Percentiles rank a stretch among this genome's conserved stretches.
Evolutionary conservation across 768 basidiomycete species (phyloP).

Genomic region (Pseudohyphozyma bogoriensis): DNA sequence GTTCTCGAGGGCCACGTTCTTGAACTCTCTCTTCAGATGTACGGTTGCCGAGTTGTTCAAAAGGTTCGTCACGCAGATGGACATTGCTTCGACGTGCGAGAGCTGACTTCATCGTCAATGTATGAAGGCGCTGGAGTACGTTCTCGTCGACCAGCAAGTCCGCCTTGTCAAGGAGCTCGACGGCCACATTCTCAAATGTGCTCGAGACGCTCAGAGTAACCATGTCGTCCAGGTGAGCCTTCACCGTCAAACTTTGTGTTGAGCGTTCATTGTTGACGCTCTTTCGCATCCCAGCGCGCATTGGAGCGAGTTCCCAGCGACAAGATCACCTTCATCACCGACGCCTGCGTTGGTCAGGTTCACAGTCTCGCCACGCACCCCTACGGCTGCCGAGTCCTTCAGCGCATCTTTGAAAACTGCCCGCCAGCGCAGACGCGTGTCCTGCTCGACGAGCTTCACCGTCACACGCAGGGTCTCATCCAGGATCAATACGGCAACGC

Average conservation of each 20-base stretch:
- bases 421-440: conserved; percentile 56
- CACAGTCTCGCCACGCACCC: conserved; percentile 74
- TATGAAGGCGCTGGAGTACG: conserved; percentile 66
- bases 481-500: conserved; percentile 79
- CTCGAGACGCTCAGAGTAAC: conserved; percentile 85
- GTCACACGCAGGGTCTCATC: conserved; percentile 60
- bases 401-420: conserved; percentile 80
- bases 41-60: conserved; percentile 91
- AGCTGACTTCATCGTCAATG: conserved; percentile 8
- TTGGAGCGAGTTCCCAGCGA: conserved; percentile 70
- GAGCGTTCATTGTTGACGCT: neutral
- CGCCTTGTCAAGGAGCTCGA: conserved; percentile 68
- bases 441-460: conserved; percentile 73
- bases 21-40: conserved; percentile 74
- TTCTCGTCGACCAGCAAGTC: conserved; percentile 66
- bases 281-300: conserved; percentile 53
- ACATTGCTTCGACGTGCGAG: too few species aligned
- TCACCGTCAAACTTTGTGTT: neutral
- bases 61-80: conserved; percentile 56
- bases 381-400: conserved; percentile 89
- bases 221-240: conserved; percentile 54
- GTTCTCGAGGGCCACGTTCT: conserved; percentile 70
- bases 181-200: conserved; percentile 67
- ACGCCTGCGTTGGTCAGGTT: conserved; percentile 64
- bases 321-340: conserved; percentile 58